Base-by-base conservation (phyloP, 1,284 basidiomycete genomes). In the Peniophora sp. region DNA sequence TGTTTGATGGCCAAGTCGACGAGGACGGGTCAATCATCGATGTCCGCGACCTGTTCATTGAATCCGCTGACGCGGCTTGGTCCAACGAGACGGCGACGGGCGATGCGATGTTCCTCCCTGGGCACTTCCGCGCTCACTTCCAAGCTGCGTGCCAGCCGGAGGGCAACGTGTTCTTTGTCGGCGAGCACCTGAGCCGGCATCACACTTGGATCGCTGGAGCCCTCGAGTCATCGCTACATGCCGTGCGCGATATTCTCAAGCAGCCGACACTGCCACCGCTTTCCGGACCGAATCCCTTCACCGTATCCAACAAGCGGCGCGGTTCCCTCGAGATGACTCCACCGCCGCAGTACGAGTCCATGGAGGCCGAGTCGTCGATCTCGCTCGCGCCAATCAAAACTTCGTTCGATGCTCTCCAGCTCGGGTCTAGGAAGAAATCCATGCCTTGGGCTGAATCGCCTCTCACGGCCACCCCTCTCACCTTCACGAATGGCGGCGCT, bases 151-250 rank as follows among this genome's bases (percentile, higher is more conserved):
- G 60, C 18, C 35, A 24, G 34, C 53, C 54, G n/a, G 60, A 62
- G 47, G 56, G 56, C 1, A 55, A 54, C 48, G 43, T 62, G 27
- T 56, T 51, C 45, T 62, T 62, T 18, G 61, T 61, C 1, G 61
- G 60, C 11, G 60, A 62, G 39, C 61, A 62, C 42, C 52, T 61
- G n/a, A 57, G 57, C 5, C 52, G 48, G 14, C 61, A 62, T 42
- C 60, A 62, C 27, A 61, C 59, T 1, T 62, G 60, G 60, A 62
- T 62, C 44, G 52, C 60, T 2, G 61, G 60, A 12, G 61, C 58
- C 27, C 17, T 53, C 11, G 54, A 53, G 41, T 56, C 55, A 0
- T 49, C 55, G 18, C 50, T 48, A 39, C 45, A 51, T 34, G 55
- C 54, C 18, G 47, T 51, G 8, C 47, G 39, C 17, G 37, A 20